Evolutionary conservation across 768 basidiomycete species (phyloP).

Genomic region (Cyclocybe cylindracea): DNA sequence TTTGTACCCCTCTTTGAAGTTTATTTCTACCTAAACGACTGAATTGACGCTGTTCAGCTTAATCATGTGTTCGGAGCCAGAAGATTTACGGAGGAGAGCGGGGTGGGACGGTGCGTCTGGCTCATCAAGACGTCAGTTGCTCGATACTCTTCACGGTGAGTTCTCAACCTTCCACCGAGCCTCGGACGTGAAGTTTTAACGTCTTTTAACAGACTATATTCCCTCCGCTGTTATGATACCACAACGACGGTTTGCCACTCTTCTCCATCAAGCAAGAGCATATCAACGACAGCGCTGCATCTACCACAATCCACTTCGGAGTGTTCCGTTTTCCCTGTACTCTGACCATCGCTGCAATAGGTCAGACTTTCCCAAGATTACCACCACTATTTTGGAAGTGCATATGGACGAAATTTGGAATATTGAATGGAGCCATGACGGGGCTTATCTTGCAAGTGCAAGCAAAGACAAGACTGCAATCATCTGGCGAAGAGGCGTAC

Average conservation of each 20-base stretch:
- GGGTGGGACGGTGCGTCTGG: conserved; percentile 90
- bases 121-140: conserved; percentile 71
- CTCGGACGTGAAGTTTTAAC: conserved; percentile 5
- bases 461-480: conserved; percentile 87
- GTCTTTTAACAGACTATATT: conserved; percentile 65
- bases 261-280: conserved; percentile 82
- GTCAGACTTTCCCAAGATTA: conserved; percentile 80
- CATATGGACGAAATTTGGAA: conserved; percentile 97
- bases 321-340: conserved; percentile 73
- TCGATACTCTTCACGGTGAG: conserved; percentile 82
- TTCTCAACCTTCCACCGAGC: conserved; percentile 1
- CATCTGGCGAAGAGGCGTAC: conserved; percentile 85
- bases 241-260: conserved; percentile 78
- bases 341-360: conserved; percentile 84
- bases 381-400: conserved; percentile 81
- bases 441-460: conserved; percentile 80
- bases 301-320: conserved; percentile 78
- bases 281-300: conserved; percentile 82
- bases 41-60: conserved; percentile 45
- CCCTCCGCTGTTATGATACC: conserved; percentile 94
- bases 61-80: conserved; percentile 89
- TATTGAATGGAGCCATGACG: conserved; percentile 93
- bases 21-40: conserved; percentile 11
- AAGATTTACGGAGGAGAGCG: conserved; percentile 79
- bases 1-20: conserved; percentile 26